These are phyloP conservation scores for Phellopilus nigrolimitatus DNA, from an alignment of 1,284 basidiomycete genomes.

Conservation along the genomic window DNA sequence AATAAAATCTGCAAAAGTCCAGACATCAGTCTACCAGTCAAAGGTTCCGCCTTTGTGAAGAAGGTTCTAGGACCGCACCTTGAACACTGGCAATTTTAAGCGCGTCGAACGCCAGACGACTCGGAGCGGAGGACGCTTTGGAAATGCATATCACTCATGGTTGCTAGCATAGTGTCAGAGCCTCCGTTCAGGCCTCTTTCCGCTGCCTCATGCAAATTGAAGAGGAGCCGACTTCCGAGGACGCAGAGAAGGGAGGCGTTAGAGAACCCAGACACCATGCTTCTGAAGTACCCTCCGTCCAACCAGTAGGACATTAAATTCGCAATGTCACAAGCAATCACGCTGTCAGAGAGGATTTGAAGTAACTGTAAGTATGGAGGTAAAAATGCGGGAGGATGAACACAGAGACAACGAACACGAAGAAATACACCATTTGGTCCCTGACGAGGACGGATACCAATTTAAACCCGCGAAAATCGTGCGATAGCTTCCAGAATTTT, in stretches of 20 bases:
- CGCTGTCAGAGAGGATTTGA: background rate
- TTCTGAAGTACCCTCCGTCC: background rate
- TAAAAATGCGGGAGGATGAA: background rate
- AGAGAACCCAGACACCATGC: constrained; percentile 9
- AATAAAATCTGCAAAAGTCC: no score
- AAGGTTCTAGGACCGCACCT: no score
- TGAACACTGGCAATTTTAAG: no score
- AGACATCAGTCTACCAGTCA: no score
- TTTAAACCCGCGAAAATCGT: background rate
- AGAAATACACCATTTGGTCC: constrained; percentile 15
- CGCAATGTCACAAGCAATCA: constrained; percentile 12
- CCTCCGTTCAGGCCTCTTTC: background rate
- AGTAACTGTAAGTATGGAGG: background rate
- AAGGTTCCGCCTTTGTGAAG: no score
- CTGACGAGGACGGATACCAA: constrained; percentile 7
- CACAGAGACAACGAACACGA: constrained; percentile 4
- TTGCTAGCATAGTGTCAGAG: no score
- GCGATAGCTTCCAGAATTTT: background rate
- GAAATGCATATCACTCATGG: no score
- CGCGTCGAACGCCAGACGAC: no score
- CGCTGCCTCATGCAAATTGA: constrained; percentile 10
- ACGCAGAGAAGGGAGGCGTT: constrained; percentile 9
- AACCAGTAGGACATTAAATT: constrained; percentile 16
- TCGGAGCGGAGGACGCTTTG: no score
- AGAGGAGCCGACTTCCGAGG: constrained; percentile 13